Percentiles rank a stretch among this genome's conserved stretches.
Conservation (phyloP, 176 grass and related monocot species). For the Puccinellia tenuiflora region DNA sequence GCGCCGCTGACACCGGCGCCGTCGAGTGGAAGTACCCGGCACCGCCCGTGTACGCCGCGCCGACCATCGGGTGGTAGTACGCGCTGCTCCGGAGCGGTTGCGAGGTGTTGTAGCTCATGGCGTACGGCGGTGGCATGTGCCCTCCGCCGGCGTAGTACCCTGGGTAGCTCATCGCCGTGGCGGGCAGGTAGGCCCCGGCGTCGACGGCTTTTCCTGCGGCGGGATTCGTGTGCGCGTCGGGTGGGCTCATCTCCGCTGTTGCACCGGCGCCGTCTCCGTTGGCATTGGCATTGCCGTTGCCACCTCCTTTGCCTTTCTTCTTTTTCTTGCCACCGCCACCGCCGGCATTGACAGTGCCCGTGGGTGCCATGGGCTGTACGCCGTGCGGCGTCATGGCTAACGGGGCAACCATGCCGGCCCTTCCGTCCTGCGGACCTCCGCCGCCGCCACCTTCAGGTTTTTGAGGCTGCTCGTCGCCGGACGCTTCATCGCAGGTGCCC, state of each 20-base stretch:
- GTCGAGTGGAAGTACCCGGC: slow-evolving; percentile 63
- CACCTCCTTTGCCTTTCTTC: slow-evolving; percentile 68
- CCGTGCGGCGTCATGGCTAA: slow-evolving; percentile 30
- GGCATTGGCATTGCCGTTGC: slow-evolving; percentile 6
- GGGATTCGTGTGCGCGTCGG: slow-evolving; percentile 17
- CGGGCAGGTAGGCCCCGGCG: neutral
- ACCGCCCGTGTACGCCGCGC: slow-evolving; percentile 28
- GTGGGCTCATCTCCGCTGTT: neutral
- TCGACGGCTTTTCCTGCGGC: neutral
- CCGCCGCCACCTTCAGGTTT: slow-evolving; percentile 26
- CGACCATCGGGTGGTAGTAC: slow-evolving; percentile 43
- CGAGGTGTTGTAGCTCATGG: slow-evolving; percentile 71
- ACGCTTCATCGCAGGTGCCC: slow-evolving; percentile 33
- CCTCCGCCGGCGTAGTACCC: slow-evolving; percentile 22
- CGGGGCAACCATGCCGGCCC: neutral
- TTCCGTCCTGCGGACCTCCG: neutral
- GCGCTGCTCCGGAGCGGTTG: slow-evolving; percentile 63
- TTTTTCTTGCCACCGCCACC: slow-evolving; percentile 35
- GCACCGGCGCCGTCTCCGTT: slow-evolving; percentile 16
- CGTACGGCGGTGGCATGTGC: slow-evolving; percentile 49
- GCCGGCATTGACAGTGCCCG: neutral
- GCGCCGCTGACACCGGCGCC: slow-evolving; percentile 42
- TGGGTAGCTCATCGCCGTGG: slow-evolving; percentile 23
- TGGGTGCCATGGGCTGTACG: slow-evolving; percentile 8
- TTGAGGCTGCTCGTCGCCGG: slow-evolving; percentile 28